Conservation (phyloP, 176 grass and related monocot species). For the Oryza punctata region DNA sequence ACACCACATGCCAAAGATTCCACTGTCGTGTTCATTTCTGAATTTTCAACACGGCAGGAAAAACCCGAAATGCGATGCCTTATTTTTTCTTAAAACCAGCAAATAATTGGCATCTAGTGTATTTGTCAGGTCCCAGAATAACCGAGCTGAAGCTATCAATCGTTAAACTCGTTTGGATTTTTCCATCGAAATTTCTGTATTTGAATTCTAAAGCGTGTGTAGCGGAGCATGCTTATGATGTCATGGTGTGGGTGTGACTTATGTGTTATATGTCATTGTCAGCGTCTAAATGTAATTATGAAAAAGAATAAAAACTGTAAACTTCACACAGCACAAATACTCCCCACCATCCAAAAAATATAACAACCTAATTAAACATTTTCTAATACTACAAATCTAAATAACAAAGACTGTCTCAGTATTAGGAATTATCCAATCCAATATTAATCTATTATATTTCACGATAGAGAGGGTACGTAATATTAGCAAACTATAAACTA, state of each 20-base stretch:
- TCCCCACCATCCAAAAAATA: too few relatives aligned
- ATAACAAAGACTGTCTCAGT: too few relatives aligned
- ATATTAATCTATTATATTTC: too few relatives aligned
- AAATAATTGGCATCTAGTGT: background rate
- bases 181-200: background rate
- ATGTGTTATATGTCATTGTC: background rate
- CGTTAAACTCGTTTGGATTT: background rate
- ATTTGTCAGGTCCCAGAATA: background rate
- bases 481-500: background rate
- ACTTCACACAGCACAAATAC: background rate
- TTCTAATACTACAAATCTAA: too few relatives aligned
- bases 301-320: too few relatives aligned
- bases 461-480: too few relatives aligned
- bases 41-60: background rate
- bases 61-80: background rate
- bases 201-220: background rate
- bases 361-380: too few relatives aligned
- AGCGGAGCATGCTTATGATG: too few relatives aligned
- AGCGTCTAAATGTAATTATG: too few relatives aligned
- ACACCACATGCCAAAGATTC: conserved; percentile 4
- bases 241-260: background rate
- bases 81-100: background rate
- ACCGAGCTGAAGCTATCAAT: background rate
- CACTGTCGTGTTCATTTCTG: background rate
- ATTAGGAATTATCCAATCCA: too few relatives aligned